phyloP scores from a whole-genome alignment of 192 early-diverging fungal genomes.

The Phycomyces nitens region DNA sequence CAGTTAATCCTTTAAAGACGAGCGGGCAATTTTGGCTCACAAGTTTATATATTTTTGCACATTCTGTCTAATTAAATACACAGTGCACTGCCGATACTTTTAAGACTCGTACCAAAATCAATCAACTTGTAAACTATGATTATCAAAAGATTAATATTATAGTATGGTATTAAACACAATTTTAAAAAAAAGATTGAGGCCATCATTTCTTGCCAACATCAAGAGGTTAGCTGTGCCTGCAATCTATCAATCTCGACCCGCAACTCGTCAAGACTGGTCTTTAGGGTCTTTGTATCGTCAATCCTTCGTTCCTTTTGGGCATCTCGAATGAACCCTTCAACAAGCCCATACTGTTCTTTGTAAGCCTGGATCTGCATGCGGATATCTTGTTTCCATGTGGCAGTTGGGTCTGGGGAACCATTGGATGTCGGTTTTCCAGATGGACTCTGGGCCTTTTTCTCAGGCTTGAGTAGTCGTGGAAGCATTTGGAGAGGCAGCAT shows the following conservation, averaged over 20 bases:
- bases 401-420: conserved; percentile 4
- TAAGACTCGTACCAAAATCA: no score
- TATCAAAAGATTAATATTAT: no score
- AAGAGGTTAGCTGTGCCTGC: not conserved
- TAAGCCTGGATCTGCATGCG: conserved; percentile 50
- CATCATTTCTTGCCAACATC: not conserved
- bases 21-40: no score
- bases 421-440: not conserved
- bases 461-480: conserved; percentile 51
- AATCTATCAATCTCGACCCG: conserved; percentile 56
- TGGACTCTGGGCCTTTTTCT: not conserved
- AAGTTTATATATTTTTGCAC: no score
- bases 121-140: no score
- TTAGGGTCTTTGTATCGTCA: conserved; percentile 70
- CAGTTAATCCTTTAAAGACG: no score
- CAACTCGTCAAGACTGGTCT: conserved; percentile 59
- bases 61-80: no score
- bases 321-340: conserved; percentile 61
- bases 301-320: conserved; percentile 62
- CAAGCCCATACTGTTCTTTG: conserved; percentile 63
- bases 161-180: no score
- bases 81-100: no score
- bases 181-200: not conserved
- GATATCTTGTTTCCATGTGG: conserved; percentile 31
- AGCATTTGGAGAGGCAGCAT: conserved; percentile 77